Conservation (phyloP, 2,329 filamentous ascomycete species). For the Hypoxylon sp. region DNA sequence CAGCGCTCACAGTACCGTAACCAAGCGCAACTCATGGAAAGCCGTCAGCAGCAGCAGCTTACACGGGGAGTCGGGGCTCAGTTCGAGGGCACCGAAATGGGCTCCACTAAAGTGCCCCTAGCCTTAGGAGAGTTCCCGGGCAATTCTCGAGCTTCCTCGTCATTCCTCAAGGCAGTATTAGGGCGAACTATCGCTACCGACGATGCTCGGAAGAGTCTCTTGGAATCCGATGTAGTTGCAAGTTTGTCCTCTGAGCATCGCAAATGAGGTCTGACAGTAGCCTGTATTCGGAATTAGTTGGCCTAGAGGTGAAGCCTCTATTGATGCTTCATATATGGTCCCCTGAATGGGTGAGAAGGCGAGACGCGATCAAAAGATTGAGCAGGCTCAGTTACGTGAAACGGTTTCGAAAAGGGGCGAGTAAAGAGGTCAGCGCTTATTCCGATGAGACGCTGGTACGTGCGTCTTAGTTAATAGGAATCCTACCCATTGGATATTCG, state of each 20-base stretch:
- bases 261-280: conserved; percentile 3
- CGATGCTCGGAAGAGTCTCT: conserved; percentile 6
- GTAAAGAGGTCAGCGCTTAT: conserved; percentile 1
- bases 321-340: not conserved
- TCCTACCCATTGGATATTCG: not conserved
- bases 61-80: conserved; percentile 31
- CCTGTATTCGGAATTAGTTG: not conserved
- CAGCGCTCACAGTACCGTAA: not conserved
- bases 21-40: not conserved
- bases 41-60: conserved; percentile 7
- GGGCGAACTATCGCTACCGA: conserved; percentile 19
- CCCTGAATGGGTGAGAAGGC: not conserved
- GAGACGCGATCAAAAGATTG: not conserved
- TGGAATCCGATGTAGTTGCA: conserved; percentile 23
- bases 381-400: not conserved
- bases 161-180: conserved; percentile 13
- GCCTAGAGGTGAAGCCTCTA: not conserved
- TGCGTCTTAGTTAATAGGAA: not conserved
- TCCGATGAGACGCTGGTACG: not conserved
- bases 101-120: not conserved
- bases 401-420: not conserved
- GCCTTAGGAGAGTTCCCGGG: conserved; percentile 14
- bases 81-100: conserved; percentile 7
- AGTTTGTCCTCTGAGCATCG: conserved; percentile 1
- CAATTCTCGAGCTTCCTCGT: conserved; percentile 3